A percentile compares a stretch with the other conserved stretches of the same genome.
phyloP scores from a whole-genome alignment of 2,329 filamentous ascomycete species.

The Epichloe scottii region DNA sequence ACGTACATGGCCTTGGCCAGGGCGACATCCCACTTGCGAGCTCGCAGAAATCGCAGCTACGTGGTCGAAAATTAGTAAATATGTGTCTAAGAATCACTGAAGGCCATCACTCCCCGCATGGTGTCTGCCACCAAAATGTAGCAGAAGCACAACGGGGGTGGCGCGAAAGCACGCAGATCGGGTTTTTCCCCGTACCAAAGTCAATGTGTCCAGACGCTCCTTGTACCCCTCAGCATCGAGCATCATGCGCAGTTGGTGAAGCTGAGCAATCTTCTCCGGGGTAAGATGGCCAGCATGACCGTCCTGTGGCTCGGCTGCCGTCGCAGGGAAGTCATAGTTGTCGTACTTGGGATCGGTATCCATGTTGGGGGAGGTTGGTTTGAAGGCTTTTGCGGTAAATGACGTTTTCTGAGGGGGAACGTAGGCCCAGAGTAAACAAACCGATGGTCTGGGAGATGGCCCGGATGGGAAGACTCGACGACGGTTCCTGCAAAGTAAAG shows the following conservation, averaged over 20 bases:
- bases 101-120: neutral
- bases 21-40: slow-evolving; percentile 87
- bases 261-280: slow-evolving; percentile 75
- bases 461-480: neutral
- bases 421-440: neutral
- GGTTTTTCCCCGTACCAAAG: slow-evolving; percentile 48
- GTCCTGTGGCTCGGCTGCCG: slow-evolving; percentile 52
- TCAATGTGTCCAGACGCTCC: slow-evolving; percentile 82
- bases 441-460: neutral
- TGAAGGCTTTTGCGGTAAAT: neutral
- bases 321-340: slow-evolving; percentile 84
- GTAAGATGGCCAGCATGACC: slow-evolving; percentile 87
- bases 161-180: neutral
- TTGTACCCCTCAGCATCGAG: slow-evolving; percentile 75
- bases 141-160: neutral
- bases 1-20: slow-evolving; percentile 76
- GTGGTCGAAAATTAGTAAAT: neutral
- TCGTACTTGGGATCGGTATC: slow-evolving; percentile 83
- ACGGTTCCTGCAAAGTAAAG: neutral
- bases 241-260: slow-evolving; percentile 71
- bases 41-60: slow-evolving; percentile 79
- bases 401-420: neutral
- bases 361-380: slow-evolving; percentile 24
- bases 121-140: neutral
- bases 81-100: too few species aligned